phyloP scores from a whole-genome alignment of 83 land plant species.

The Isoetes engelmannii region DNA sequence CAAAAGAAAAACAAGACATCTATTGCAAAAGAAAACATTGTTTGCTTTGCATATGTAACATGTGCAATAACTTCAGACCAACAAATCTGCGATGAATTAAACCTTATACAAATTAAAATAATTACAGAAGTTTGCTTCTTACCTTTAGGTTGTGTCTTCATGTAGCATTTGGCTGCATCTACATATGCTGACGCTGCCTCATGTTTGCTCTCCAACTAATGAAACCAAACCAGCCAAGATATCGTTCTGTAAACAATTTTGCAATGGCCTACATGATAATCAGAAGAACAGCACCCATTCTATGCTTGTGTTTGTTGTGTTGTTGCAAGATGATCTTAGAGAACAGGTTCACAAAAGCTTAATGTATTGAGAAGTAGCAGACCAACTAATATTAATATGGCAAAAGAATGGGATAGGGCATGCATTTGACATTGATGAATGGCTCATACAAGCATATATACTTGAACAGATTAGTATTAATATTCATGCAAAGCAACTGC shows the following conservation, averaged over 20 bases:
- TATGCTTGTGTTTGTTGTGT: neutral
- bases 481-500: neutral
- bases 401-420: neutral
- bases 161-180: conserved; percentile 81
- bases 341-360: too few species aligned
- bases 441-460: neutral
- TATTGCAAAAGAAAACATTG: too few species aligned
- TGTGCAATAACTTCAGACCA: too few species aligned
- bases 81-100: neutral
- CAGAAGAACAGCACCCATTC: neutral
- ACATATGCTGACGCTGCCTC: conserved; percentile 89
- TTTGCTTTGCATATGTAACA: too few species aligned
- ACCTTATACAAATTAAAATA: neutral
- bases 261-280: neutral
- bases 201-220: conserved; percentile 78
- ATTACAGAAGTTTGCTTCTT: neutral
- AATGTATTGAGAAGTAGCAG: neutral
- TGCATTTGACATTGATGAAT: neutral
- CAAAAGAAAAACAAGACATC: too few species aligned
- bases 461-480: neutral
- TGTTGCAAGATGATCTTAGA: too few species aligned
- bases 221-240: too few species aligned
- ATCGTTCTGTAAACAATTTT: neutral
- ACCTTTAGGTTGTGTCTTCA: conserved; percentile 63
- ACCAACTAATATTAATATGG: neutral